phyloP scores from a whole-genome alignment of 2,329 filamentous ascomycete species.

The Penicillium janthinellum region DNA sequence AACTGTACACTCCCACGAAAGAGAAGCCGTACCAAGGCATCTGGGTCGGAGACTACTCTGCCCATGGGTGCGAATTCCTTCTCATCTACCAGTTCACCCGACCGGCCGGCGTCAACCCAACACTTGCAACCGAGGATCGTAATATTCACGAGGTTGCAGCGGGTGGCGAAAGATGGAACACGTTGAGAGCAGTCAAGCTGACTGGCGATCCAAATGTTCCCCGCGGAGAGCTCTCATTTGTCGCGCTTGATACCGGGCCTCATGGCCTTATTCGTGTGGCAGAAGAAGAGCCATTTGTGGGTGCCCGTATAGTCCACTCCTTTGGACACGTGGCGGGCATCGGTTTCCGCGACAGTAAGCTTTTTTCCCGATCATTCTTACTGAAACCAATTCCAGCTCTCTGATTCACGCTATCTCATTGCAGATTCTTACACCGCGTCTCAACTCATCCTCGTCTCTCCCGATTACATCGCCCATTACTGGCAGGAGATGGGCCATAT shows the following conservation, averaged over 20 bases:
- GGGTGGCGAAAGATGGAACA: constrained; percentile 60
- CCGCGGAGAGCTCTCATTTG: constrained; percentile 79
- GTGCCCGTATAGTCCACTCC: constrained; percentile 71
- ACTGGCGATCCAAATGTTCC: constrained; percentile 92
- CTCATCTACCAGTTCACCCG: constrained; percentile 69
- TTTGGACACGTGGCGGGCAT: constrained; percentile 75
- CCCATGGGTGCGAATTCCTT: constrained; percentile 86
- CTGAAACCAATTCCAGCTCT: not conserved
- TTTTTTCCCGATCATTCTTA: constrained; percentile 5
- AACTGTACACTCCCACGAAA: constrained; percentile 75
- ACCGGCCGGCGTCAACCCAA: not conserved
- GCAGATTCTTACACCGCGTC: constrained; percentile 64
- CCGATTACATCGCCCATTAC: constrained; percentile 76
- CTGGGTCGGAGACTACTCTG: constrained; percentile 88
- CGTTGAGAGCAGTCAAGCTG: constrained; percentile 82
- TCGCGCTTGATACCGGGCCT: constrained; percentile 73
- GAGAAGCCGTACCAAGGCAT: constrained; percentile 86
- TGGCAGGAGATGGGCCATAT: constrained; percentile 64
- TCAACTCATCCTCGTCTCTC: constrained; percentile 75
- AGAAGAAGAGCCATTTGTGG: constrained; percentile 69
- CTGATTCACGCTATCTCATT: constrained; percentile 14
- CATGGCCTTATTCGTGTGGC: constrained; percentile 65
- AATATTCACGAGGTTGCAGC: too few relatives aligned
- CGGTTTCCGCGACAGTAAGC: constrained; percentile 72
- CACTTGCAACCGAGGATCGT: too few relatives aligned